Evolutionary conservation across 345 rosid species (phyloP).

Genomic region (Arabidopsis thaliana): DNA sequence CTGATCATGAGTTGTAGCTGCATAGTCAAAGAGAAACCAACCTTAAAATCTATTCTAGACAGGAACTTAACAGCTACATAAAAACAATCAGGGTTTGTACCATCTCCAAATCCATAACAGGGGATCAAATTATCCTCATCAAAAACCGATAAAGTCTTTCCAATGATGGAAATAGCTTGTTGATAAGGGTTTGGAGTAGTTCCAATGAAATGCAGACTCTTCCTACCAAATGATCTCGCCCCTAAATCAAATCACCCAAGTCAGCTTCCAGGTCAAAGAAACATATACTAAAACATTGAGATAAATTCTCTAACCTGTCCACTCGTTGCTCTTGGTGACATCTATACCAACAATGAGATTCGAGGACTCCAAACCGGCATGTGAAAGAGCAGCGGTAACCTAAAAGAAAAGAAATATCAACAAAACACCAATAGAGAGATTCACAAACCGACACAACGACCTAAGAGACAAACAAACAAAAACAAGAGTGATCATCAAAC

Average conservation of each 20-base stretch:
- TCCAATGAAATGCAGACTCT: constrained; percentile 74
- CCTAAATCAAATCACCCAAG: constrained; percentile 50
- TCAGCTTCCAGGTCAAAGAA: constrained; percentile 11
- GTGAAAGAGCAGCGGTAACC: constrained; percentile 84
- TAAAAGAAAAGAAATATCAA: constrained; percentile 29
- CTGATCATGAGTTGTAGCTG: constrained; percentile 94
- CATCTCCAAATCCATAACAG: constrained; percentile 85
- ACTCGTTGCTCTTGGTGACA: constrained; percentile 96
- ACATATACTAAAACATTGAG: neutral
- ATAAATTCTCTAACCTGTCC: constrained; percentile 70
- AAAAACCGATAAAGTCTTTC: constrained; percentile 73
- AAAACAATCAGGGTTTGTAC: constrained; percentile 37
- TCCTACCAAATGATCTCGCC: constrained; percentile 69
- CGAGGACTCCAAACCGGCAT: constrained; percentile 94
- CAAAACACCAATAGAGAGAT: constrained; percentile 18
- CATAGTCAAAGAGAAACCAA: constrained; percentile 13
- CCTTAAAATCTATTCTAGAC: constrained; percentile 12
- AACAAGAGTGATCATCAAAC: constrained; percentile 42
- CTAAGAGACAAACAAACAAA: neutral
- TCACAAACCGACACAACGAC: constrained; percentile 15
- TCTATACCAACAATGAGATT: constrained; percentile 94
- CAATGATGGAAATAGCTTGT: constrained; percentile 85
- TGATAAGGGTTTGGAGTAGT: constrained; percentile 78
- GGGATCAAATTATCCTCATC: constrained; percentile 92
- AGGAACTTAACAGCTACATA: neutral